phyloP scores from a whole-genome alignment of 208 protist species.

The Hexamita inflata region DNA sequence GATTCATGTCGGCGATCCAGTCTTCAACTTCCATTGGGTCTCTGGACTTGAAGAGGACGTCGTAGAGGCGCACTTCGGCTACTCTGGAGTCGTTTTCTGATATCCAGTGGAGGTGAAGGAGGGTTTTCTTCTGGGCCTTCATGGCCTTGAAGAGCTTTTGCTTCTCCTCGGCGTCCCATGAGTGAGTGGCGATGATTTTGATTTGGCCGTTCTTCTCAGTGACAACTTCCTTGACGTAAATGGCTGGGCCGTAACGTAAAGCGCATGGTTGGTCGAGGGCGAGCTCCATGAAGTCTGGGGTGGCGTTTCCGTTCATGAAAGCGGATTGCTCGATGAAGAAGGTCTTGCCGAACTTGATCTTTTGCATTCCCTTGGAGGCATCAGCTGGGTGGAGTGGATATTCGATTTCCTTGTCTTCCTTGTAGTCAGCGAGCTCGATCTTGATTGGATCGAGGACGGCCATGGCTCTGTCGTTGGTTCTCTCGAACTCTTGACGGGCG shows the following conservation, averaged over 20 bases:
- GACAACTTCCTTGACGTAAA: conserved; percentile 28
- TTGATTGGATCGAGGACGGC: conserved; percentile 33
- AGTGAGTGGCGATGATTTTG: neutral
- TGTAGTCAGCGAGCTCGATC: conserved; percentile 40
- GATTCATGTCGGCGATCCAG: conserved; percentile 55
- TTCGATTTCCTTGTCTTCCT: conserved; percentile 30
- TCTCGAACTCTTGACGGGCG: conserved; percentile 27
- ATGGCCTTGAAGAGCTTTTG: neutral
- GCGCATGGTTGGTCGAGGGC: neutral
- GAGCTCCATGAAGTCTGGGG: neutral
- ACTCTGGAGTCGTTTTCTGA: neutral
- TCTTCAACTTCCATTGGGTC: conserved; percentile 37
- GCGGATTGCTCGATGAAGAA: conserved; percentile 37
- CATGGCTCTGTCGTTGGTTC: conserved; percentile 27
- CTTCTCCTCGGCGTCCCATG: conserved; percentile 1
- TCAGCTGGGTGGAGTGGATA: conserved; percentile 33
- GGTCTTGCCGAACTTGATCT: conserved; percentile 21
- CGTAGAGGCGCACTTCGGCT: conserved; percentile 57
- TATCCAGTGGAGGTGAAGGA: conserved; percentile 33
- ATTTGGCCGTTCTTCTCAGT: conserved; percentile 25
- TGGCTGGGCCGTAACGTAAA: conserved; percentile 34
- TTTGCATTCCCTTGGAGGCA: conserved; percentile 29
- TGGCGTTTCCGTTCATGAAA: conserved; percentile 42
- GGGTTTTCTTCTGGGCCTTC: conserved; percentile 13
- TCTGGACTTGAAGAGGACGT: conserved; percentile 51